Conservation (phyloP, 2,329 filamentous ascomycete genomes). For the Didymella pomorum region DNA sequence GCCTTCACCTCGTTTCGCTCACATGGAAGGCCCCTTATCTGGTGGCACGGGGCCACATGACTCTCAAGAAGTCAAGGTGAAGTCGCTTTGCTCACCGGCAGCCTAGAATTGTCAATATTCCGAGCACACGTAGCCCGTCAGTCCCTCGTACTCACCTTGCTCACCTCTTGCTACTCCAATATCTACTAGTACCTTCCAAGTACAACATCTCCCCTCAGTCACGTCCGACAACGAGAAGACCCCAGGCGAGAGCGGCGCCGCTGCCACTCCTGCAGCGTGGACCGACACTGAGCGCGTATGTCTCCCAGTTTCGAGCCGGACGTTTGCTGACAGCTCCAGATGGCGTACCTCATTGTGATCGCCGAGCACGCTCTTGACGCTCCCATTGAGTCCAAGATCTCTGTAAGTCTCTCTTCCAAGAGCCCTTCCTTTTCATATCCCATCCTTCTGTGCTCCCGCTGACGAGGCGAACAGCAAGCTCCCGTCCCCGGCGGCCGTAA, state of each 20-base stretch:
- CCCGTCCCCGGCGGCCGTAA: constrained; percentile 36
- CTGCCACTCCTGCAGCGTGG: constrained; percentile 30
- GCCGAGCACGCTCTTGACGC: constrained; percentile 27
- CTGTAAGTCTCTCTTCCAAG: constrained; percentile 10
- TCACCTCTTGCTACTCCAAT: not conserved
- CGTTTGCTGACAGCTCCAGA: constrained; percentile 20
- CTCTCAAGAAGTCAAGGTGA: constrained; percentile 1
- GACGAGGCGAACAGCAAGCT: constrained; percentile 21
- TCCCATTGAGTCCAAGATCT: constrained; percentile 29
- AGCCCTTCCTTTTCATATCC: too few species aligned
- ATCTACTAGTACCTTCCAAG: not conserved
- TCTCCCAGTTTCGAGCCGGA: not conserved
- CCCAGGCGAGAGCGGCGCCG: constrained; percentile 13
- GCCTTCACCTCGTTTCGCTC: constrained; percentile 1
- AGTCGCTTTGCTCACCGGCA: not conserved
- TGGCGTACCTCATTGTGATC: constrained; percentile 33
- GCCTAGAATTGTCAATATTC: too few species aligned
- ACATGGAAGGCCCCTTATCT: too few species aligned
- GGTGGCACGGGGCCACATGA: not conserved
- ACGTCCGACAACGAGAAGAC: constrained; percentile 17
- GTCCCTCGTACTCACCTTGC: not conserved
- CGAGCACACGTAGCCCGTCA: not conserved
- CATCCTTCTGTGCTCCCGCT: not conserved
- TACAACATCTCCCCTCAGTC: not conserved
- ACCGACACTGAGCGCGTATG: constrained; percentile 33